Conservation (phyloP, 2,329 filamentous ascomycete genomes). For the Arthrobotrys sinensis region DNA sequence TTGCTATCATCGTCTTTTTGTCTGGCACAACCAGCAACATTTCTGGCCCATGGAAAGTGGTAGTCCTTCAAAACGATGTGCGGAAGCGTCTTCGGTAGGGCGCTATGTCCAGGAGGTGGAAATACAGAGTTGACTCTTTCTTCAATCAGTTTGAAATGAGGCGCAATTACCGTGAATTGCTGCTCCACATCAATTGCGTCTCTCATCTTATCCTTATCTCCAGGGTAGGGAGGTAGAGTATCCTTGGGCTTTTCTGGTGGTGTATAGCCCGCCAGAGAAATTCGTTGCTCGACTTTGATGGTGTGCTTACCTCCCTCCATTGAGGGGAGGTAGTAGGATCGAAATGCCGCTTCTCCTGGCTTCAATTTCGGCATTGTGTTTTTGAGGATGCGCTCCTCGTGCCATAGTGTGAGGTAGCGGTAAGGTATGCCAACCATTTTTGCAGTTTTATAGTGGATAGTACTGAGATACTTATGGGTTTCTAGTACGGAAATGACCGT, state of each 20-base stretch:
- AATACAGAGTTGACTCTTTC: conserved; percentile 67
- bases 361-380: conserved; percentile 7
- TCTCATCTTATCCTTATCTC: conserved; percentile 2
- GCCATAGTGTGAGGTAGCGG: conserved; percentile 16
- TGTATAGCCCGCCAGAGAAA: conserved; percentile 4
- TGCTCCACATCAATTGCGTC: background rate
- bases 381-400: conserved; percentile 13
- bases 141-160: conserved; percentile 66
- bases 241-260: conserved; percentile 9
- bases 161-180: conserved; percentile 67
- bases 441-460: conserved; percentile 7
- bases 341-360: conserved; percentile 7
- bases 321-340: conserved; percentile 15
- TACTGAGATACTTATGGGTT: no score
- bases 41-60: conserved; percentile 69
- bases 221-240: conserved; percentile 9
- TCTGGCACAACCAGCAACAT: background rate
- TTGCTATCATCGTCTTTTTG: conserved; percentile 12
- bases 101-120: conserved; percentile 67
- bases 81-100: conserved; percentile 66
- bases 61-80: conserved; percentile 70
- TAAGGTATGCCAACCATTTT: conserved; percentile 7
- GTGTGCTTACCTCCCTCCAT: conserved; percentile 1
- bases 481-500: conserved; percentile 3
- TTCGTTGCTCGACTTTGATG: conserved; percentile 3